Percentiles rank a stretch among this genome's conserved stretches.
Conservation (phyloP, 345 rosid species). For the Salix exigua region DNA sequence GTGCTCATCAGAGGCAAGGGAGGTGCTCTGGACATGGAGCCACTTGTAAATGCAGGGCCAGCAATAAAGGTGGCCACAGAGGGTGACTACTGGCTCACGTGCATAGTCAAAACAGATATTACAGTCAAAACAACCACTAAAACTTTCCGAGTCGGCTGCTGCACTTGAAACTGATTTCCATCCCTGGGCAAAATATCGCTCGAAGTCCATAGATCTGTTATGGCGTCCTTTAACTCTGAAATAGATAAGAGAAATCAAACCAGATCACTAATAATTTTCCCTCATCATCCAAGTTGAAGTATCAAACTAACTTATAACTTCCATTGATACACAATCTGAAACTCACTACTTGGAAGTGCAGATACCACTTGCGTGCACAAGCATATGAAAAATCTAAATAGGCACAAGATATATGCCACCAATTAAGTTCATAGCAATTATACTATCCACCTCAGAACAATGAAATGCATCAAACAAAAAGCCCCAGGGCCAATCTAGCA, state of each 20-base stretch:
- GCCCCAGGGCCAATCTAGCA: conserved; percentile 3
- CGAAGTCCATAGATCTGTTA: conserved; percentile 40
- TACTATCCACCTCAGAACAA: background rate
- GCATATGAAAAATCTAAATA: conserved; percentile 2
- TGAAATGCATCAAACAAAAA: background rate
- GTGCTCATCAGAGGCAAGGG: conserved; percentile 51
- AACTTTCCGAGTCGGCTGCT: conserved; percentile 24
- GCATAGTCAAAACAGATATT: conserved; percentile 82
- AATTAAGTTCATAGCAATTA: background rate
- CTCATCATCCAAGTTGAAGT: background rate
- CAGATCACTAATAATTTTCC: background rate
- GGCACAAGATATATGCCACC: background rate
- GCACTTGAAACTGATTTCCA: conserved; percentile 37
- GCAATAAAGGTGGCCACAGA: conserved; percentile 94
- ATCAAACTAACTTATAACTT: background rate
- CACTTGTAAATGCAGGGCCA: conserved; percentile 98
- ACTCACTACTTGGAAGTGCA: background rate
- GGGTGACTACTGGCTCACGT: conserved; percentile 82
- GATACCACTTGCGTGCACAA: background rate
- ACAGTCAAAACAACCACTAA: conserved; percentile 75
- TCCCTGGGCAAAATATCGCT: conserved; percentile 39
- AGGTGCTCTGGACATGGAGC: conserved; percentile 65
- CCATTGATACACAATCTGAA: background rate
- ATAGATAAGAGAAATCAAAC: background rate
- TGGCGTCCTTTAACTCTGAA: conserved; percentile 11